Percentiles rank a stretch among this genome's conserved stretches.
Evolutionary conservation across 1,139 yeast genomes (phyloP).

Genomic region (Hemisphaericaspora xylofermentans): DNA sequence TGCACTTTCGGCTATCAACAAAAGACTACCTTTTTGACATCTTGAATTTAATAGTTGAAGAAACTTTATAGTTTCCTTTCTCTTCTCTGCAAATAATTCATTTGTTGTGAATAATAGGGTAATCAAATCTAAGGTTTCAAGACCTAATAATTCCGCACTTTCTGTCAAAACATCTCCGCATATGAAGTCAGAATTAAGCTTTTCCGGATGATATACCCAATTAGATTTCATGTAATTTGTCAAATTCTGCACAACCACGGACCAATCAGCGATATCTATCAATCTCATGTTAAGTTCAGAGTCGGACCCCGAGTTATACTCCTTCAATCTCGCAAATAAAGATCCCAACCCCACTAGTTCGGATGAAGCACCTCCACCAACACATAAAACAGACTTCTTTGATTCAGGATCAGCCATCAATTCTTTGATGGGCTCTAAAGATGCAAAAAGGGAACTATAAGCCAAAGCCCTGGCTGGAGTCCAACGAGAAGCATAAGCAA

Average conservation of each 20-base stretch:
- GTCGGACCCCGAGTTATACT: slow-evolving; percentile 31
- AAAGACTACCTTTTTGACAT: slow-evolving; percentile 55
- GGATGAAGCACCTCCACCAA: slow-evolving; percentile 92
- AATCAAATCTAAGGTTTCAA: slow-evolving; percentile 43
- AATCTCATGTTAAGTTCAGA: slow-evolving; percentile 47
- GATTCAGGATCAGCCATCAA: slow-evolving; percentile 32
- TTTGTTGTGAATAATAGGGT: slow-evolving; percentile 83
- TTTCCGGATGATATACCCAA: slow-evolving; percentile 50
- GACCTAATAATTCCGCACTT: slow-evolving; percentile 12
- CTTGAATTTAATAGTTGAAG: slow-evolving; percentile 48
- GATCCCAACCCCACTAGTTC: slow-evolving; percentile 73
- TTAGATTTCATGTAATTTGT: slow-evolving; percentile 40
- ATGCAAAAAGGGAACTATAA: slow-evolving; percentile 63
- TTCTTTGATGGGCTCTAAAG: slow-evolving; percentile 42
- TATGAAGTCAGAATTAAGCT: slow-evolving; percentile 46
- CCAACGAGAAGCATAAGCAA: slow-evolving; percentile 84
- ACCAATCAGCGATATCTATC: slow-evolving; percentile 83
- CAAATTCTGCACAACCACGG: slow-evolving; percentile 46
- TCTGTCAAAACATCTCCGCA: slow-evolving; percentile 47
- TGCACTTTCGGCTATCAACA: slow-evolving; percentile 81
- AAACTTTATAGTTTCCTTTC: slow-evolving; percentile 58
- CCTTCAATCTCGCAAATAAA: slow-evolving; percentile 51
- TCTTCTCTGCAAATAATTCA: slow-evolving; percentile 74
- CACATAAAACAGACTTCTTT: slow-evolving; percentile 48
- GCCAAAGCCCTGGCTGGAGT: slow-evolving; percentile 79